Evolutionary conservation across 176 grass and related monocot species (phyloP), one percentile per base, ranked within the genome.

Genomic region (Panicum miliaceum): DNA sequence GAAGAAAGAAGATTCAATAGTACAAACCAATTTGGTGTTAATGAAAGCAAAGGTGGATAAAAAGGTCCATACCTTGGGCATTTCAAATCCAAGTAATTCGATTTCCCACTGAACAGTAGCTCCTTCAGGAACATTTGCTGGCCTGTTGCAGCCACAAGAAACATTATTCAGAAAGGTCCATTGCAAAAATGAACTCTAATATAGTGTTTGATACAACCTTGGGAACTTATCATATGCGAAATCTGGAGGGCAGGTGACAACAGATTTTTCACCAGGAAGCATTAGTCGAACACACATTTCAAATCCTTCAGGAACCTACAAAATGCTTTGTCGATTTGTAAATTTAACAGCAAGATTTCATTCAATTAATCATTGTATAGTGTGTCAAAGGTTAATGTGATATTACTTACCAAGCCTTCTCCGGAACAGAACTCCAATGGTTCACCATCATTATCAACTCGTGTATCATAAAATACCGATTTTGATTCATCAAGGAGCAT

Each of bases 211-310:
- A 60, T 68, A 83, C 68, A 64, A 98, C 96, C 96, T 95, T 88
- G 89, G 83, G 79, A 98, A 98, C 81, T 95, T 98, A 84, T 98
- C 93, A 79, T 95, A 98, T 78, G 96, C 96, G 92, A 95, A 95
- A 90, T 98, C 96, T 80, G 96, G 91, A 86, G 96, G 96, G 77
- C 96, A 95, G 59, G 91, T 95, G 41, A 98, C 89, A 51, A 91
- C 4, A 78, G 89, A 86, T 73, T 95, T 88, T 93, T 98, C 96
- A 89, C 93, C 96, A 68, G 96, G 96, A 91, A 98, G 96, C 96
- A 98, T 98, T 81, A 98, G 63, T 42, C 96, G 85, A 76, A 98
- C 93, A 87, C 90, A 91, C 96, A 98, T 98, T 93, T 98, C 96
- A 64, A 98, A 89, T 88, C 96, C 96, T 78, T 95, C 89, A 47